Percentiles rank a stretch among this genome's conserved stretches.
Conservation (phyloP, 2,329 filamentous ascomycete genomes). For the Aspergillus pseudotamarii region DNA sequence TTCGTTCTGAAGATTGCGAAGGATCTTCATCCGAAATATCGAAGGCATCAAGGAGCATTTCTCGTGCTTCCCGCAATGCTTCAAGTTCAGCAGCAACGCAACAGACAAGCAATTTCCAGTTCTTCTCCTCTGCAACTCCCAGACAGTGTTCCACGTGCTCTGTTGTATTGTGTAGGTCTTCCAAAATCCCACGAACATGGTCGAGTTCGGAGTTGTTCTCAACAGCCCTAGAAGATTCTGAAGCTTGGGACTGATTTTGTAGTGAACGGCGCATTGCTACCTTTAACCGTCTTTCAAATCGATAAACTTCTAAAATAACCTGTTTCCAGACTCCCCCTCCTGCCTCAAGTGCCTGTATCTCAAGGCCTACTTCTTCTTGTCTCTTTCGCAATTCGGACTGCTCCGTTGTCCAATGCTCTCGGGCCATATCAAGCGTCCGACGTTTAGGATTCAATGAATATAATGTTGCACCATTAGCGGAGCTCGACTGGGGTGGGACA, state of each 20-base stretch:
- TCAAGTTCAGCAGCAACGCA: conserved; percentile 66
- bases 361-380: conserved; percentile 52
- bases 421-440: conserved; percentile 62
- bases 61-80: conserved; percentile 49
- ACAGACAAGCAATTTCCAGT: conserved; percentile 65
- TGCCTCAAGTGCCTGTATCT: conserved; percentile 61
- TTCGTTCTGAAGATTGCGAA: conserved; percentile 11
- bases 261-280: conserved; percentile 36
- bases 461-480: conserved; percentile 43
- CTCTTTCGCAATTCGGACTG: conserved; percentile 48
- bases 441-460: conserved; percentile 57
- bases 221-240: conserved; percentile 14
- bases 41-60: conserved; percentile 40
- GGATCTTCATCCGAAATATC: conserved; percentile 26
- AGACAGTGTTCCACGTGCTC: conserved; percentile 53
- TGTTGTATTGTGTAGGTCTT: conserved; percentile 51
- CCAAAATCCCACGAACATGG: conserved; percentile 38
- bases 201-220: conserved; percentile 25
- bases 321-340: conserved; percentile 62
- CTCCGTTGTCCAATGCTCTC: conserved; percentile 59
- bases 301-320: conserved; percentile 53
- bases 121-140: conserved; percentile 53
- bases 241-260: conserved; percentile 25
- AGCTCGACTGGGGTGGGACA: conserved; percentile 39
- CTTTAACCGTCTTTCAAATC: conserved; percentile 50